These are phyloP conservation scores for Xylaria polymorpha DNA, from an alignment of 2,329 filamentous ascomycete genomes.

Conservation along the genomic window DNA sequence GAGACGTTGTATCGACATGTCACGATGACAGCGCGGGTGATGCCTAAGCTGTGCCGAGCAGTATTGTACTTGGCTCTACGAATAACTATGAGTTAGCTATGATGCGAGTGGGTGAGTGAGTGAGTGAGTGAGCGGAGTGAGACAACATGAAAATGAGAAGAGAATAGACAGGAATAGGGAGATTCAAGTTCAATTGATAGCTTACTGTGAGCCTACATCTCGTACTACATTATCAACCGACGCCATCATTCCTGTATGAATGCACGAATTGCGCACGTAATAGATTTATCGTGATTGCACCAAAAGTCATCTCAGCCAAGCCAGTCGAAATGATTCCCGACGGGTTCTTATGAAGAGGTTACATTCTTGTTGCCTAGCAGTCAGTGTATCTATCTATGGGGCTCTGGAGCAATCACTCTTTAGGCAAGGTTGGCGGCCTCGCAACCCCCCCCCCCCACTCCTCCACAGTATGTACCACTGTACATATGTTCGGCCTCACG, in stretches of 20 bases:
- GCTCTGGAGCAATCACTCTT: neutral
- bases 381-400: neutral
- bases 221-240: conserved; percentile 34
- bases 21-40: conserved; percentile 60
- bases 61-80: conserved; percentile 47
- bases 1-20: conserved; percentile 57
- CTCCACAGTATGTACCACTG: too few species aligned
- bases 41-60: conserved; percentile 58
- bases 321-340: neutral
- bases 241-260: conserved; percentile 20
- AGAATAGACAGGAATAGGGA: neutral
- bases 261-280: neutral
- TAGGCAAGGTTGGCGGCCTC: neutral
- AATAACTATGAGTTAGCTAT: neutral
- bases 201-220: conserved; percentile 40
- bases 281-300: neutral
- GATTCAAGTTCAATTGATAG: neutral
- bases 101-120: neutral
- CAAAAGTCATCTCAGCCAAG: neutral
- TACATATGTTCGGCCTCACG: too few species aligned
- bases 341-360: conserved; percentile 7
- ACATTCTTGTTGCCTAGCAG: conserved; percentile 8
- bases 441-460: neutral
- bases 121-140: neutral
- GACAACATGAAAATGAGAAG: neutral